Conservation (phyloP, 225 moss, liverwort and hornwort genomes). For the Physcomitrellopsis africana region DNA sequence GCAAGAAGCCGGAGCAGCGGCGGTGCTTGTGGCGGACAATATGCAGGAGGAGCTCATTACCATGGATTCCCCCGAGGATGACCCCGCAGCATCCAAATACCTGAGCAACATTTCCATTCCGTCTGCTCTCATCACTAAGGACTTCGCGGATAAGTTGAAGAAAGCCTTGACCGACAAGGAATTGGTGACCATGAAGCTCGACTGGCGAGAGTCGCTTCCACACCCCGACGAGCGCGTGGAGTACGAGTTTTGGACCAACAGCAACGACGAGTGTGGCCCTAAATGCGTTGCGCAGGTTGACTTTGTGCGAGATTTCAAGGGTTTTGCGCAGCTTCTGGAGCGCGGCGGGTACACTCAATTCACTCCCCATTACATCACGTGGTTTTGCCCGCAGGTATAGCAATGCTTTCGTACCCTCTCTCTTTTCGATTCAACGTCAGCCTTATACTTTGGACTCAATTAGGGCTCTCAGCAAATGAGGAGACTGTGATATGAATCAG, state of each 20-base stretch:
- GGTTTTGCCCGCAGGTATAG: conserved; percentile 78
- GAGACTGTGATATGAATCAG: too few species aligned
- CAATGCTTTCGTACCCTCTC: neutral
- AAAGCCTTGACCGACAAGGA: conserved; percentile 25
- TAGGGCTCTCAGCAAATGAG: too few species aligned
- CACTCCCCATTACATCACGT: conserved; percentile 95
- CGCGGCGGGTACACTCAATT: conserved; percentile 81
- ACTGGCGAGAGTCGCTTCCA: conserved; percentile 92
- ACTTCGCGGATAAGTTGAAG: conserved; percentile 65
- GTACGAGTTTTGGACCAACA: conserved; percentile 98
- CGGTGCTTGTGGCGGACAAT: conserved; percentile 85
- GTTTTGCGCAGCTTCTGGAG: conserved; percentile 87
- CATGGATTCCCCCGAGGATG: conserved; percentile 89
- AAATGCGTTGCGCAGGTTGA: conserved; percentile 86
- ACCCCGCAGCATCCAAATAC: conserved; percentile 46
- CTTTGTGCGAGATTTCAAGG: conserved; percentile 85
- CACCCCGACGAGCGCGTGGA: conserved; percentile 96
- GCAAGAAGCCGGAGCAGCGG: conserved; percentile 80
- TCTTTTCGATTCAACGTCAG: too few species aligned
- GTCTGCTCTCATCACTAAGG: conserved; percentile 73
- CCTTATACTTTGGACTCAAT: too few species aligned
- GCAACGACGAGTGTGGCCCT: conserved; percentile 93
- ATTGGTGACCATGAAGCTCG: conserved; percentile 72
- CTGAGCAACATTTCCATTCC: conserved; percentile 86
- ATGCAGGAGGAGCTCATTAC: conserved; percentile 79